Evolutionary conservation across 1,284 basidiomycete species (phyloP).

Genomic region (Fomitopsis schrenkii): DNA sequence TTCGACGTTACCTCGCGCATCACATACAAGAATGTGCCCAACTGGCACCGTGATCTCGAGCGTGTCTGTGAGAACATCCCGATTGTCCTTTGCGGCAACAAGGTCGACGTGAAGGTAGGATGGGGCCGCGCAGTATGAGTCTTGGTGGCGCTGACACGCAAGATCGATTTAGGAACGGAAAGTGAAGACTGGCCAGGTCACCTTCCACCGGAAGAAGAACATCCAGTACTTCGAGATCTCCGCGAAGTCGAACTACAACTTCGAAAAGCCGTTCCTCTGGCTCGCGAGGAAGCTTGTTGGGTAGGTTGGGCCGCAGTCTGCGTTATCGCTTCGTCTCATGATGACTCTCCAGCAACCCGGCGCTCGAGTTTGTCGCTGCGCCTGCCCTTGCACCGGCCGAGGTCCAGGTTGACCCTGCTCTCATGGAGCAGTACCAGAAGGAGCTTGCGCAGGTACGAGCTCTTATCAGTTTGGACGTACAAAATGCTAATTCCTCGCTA

Average conservation of each 20-base stretch:
- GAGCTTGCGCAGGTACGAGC: slow-evolving; percentile 69
- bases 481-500: neutral
- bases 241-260: slow-evolving; percentile 99
- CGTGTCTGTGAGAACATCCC: slow-evolving; percentile 99
- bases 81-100: slow-evolving; percentile 99
- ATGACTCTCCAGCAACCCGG: slow-evolving; percentile 58
- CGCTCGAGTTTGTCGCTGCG: slow-evolving; percentile 94
- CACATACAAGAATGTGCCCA: slow-evolving; percentile 99
- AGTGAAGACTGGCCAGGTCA: slow-evolving; percentile 98
- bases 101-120: slow-evolving; percentile 97
- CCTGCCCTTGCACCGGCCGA: slow-evolving; percentile 96
- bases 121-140: too few species aligned
- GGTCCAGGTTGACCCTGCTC: slow-evolving; percentile 76
- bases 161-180: slow-evolving; percentile 81
- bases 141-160: neutral
- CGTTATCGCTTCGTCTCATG: neutral
- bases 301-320: slow-evolving; percentile 41
- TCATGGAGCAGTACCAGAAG: slow-evolving; percentile 83
- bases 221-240: slow-evolving; percentile 99
- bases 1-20: slow-evolving; percentile 99
- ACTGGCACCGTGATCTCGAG: slow-evolving; percentile 99
- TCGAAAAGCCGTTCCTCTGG: slow-evolving; percentile 99
- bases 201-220: slow-evolving; percentile 99
- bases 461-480: neutral
- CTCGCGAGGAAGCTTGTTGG: slow-evolving; percentile 97